Conservation (phyloP, 2,329 filamentous ascomycete species). For the Cladophialophora carrionii region DNA sequence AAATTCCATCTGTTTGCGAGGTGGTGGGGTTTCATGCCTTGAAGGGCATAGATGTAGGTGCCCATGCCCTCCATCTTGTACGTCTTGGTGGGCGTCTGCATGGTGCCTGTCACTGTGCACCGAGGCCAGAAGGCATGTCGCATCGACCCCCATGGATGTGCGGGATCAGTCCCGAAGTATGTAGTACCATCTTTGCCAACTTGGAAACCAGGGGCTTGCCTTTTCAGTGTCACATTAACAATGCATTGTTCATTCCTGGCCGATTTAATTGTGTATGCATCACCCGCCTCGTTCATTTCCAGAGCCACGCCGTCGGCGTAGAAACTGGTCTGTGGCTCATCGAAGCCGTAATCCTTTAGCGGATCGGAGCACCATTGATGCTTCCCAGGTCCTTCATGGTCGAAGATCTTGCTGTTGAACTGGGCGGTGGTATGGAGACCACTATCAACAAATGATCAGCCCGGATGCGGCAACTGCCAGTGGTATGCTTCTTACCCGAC, state of each 20-base stretch:
- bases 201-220: slow-evolving; percentile 77
- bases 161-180: slow-evolving; percentile 81
- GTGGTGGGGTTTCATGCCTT: slow-evolving; percentile 99
- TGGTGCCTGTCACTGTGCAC: slow-evolving; percentile 77
- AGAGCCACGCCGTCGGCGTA: slow-evolving; percentile 84
- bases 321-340: slow-evolving; percentile 79
- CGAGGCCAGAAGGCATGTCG: slow-evolving; percentile 93
- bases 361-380: slow-evolving; percentile 83
- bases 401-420: slow-evolving; percentile 94
- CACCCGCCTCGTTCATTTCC: slow-evolving; percentile 82
- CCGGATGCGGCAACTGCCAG: slow-evolving; percentile 6
- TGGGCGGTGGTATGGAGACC: slow-evolving; percentile 88
- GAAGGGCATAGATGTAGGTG: slow-evolving; percentile 80
- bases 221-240: slow-evolving; percentile 82
- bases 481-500: slow-evolving; percentile 69
- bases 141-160: slow-evolving; percentile 89
- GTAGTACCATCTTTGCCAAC: slow-evolving; percentile 82
- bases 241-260: slow-evolving; percentile 77
- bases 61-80: slow-evolving; percentile 80
- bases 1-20: slow-evolving; percentile 93
- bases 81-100: slow-evolving; percentile 78
- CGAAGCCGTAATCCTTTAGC: slow-evolving; percentile 78
- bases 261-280: slow-evolving; percentile 85
- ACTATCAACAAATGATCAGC: slow-evolving; percentile 52
- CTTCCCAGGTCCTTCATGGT: slow-evolving; percentile 70